Evolutionary conservation across 2,329 filamentous ascomycete genomes (phyloP), one percentile per base, ranked within the genome.

Genomic region (Claviceps monticola): DNA sequence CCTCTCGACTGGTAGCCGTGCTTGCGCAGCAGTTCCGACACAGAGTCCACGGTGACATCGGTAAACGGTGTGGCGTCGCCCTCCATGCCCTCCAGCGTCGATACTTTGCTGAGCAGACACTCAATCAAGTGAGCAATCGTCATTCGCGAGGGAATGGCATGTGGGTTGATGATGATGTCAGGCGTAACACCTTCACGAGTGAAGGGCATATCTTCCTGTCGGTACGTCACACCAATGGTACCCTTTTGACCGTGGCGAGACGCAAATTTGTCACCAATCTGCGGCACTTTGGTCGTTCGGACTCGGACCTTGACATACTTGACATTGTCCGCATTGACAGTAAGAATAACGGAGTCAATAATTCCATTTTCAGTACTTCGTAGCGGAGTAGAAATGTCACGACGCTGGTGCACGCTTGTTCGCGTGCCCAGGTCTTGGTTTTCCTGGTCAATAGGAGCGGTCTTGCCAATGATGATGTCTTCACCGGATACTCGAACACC

Each of bases 51-150:
- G 0, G 93, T 98, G 56, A 98, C 89, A 60, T 96, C 91, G 9
- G 93, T 97, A 67, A 98, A 98, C 0, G 94, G 93, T 0, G 93
- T 98, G 1, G 93, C 93, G 63, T 98, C 94, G 61, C 93, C 94
- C 72, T 98, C 93, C 69, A 89, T 87, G 44, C 93, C 94, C 68
- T 90, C 87, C 21, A 98, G 77, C 2, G 93, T 87, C 1, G 89
- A 88, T 38, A 98, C 93, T 68, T 98, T 98, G 67, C 88, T 95
- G 52, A 98, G 79, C 60, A 97, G 79, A 78, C 93, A 98, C 75
- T 98, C 93, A 66, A 98, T 95, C 80, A 98, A 90, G 77, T 98
- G 93, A 61, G 93, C 93, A 82, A 98, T 98, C 2, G 94, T 98
- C 93, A 98, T 98, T 80, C 93, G 93, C 51, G 93, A 98, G 0